These are phyloP conservation scores for Helichrysum umbraculigerum DNA, from an alignment of 129 eudicot species.

Conservation along the genomic window DNA sequence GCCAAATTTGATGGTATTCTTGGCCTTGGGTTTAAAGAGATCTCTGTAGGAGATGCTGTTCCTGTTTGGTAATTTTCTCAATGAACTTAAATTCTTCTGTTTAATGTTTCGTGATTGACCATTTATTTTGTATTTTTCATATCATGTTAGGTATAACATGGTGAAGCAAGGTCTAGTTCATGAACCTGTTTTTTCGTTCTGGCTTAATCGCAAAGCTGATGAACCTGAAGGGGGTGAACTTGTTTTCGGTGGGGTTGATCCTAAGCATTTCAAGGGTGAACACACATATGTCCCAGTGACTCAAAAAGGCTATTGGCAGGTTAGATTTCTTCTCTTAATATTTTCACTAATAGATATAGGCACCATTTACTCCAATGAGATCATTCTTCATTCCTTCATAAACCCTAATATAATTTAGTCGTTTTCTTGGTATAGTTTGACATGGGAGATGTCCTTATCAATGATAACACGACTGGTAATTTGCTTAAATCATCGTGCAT, in stretches of 20 bases:
- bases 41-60: conserved; percentile 43
- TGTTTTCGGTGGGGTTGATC: conserved; percentile 58
- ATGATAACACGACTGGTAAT: conserved; percentile 72
- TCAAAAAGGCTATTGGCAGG: conserved; percentile 98
- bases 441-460: conserved; percentile 88
- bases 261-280: conserved; percentile 46
- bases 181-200: conserved; percentile 46
- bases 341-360: neutral
- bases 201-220: conserved; percentile 43
- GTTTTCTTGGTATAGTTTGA: conserved; percentile 56
- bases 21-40: conserved; percentile 60
- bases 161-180: conserved; percentile 46
- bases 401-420: conserved; percentile 7
- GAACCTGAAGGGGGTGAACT: conserved; percentile 51
- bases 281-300: conserved; percentile 59
- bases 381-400: conserved; percentile 7
- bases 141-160: conserved; percentile 46
- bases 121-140: neutral
- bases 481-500: neutral
- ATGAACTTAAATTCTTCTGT: neutral
- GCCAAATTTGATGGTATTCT: conserved; percentile 65
- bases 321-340: conserved; percentile 7
- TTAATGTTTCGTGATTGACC: neutral
- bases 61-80: conserved; percentile 51
- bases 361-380: neutral